These are phyloP conservation scores for Aspergillus saccharolyticus DNA, from an alignment of 495 filamentous ascomycete species.

Conservation along the genomic window DNA sequence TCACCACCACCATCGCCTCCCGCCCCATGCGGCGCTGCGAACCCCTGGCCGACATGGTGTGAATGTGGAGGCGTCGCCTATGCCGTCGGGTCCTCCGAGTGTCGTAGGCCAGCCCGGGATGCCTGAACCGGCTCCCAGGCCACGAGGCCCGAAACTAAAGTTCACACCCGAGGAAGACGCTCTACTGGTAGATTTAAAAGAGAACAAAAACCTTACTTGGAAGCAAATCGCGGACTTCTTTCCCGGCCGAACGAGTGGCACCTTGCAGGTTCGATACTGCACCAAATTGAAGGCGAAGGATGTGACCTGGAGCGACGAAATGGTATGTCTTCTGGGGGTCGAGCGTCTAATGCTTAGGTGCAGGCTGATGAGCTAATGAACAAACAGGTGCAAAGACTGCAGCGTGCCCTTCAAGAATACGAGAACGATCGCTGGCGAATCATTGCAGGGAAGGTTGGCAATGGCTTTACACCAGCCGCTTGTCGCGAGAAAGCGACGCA, in stretches of 20 bases:
- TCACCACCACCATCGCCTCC: conserved; percentile 71
- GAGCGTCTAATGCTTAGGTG: conserved; percentile 6
- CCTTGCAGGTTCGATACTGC: conserved; percentile 88
- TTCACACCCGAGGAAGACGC: conserved; percentile 87
- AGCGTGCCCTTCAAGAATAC: conserved; percentile 76
- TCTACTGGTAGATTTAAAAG: conserved; percentile 79
- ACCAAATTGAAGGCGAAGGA: conserved; percentile 90
- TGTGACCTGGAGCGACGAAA: conserved; percentile 87
- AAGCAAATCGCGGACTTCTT: conserved; percentile 96
- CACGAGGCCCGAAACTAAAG: conserved; percentile 79
- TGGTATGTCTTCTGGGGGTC: conserved; percentile 51
- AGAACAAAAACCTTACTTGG: conserved; percentile 89
- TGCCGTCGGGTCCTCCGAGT: conserved; percentile 50
- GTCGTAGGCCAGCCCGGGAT: conserved; percentile 79
- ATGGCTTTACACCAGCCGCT: conserved; percentile 75
- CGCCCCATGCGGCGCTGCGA: conserved; percentile 52
- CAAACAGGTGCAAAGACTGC: conserved; percentile 67
- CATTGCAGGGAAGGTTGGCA: conserved; percentile 80
- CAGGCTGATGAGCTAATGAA: conserved; percentile 1
- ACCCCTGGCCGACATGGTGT: conserved; percentile 22
- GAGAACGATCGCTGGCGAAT: conserved; percentile 87
- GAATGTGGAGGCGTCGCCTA: conserved; percentile 23
- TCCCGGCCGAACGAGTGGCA: conserved; percentile 79
- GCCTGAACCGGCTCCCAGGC: conserved; percentile 69
- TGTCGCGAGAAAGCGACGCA: conserved; percentile 76